A percentile compares a stretch with the other conserved stretches of the same genome.
These are phyloP conservation scores for Hymenoscyphus fraxineus DNA, from an alignment of 2,329 filamentous ascomycete genomes.

Conservation along the genomic window DNA sequence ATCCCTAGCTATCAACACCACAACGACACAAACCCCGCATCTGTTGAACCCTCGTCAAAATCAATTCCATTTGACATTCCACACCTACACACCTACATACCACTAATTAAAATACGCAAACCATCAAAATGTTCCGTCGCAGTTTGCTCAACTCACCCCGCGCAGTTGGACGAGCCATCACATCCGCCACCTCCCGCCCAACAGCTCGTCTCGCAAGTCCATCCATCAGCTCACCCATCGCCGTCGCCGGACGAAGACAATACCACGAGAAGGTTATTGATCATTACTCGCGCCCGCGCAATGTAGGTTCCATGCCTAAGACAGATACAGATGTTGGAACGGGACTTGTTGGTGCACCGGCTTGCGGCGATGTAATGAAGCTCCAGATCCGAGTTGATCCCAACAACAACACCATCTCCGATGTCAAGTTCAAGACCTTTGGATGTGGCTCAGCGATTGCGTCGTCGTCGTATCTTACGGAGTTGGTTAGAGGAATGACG, in stretches of 20 bases:
- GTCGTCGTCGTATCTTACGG: constrained; percentile 88
- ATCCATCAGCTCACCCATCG: constrained; percentile 26
- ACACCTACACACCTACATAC: constrained; percentile 4
- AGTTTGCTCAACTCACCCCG: constrained; percentile 30
- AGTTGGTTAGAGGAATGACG: constrained; percentile 93
- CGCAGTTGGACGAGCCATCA: constrained; percentile 29
- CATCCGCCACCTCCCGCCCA: constrained; percentile 25
- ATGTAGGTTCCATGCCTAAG: constrained; percentile 77
- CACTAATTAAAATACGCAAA: constrained; percentile 2
- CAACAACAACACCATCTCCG: constrained; percentile 79
- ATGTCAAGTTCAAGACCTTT: constrained; percentile 98
- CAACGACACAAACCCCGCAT: constrained; percentile 4
- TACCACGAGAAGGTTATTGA: constrained; percentile 57
- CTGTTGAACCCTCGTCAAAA: constrained; percentile 9
- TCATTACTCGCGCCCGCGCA: constrained; percentile 76
- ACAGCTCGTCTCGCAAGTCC: constrained; percentile 24
- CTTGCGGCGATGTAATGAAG: constrained; percentile 92
- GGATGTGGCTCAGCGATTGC: constrained; percentile 94
- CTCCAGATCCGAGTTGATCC: constrained; percentile 90
- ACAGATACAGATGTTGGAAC: constrained; percentile 80
- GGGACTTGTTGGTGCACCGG: constrained; percentile 85
- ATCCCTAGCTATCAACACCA: constrained; percentile 2
- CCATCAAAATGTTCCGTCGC: constrained; percentile 32
- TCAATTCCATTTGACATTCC: background rate
- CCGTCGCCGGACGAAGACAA: constrained; percentile 28